These are phyloP conservation scores for Urtica urens DNA, from an alignment of 306 rosid genomes.

Conservation along the genomic window DNA sequence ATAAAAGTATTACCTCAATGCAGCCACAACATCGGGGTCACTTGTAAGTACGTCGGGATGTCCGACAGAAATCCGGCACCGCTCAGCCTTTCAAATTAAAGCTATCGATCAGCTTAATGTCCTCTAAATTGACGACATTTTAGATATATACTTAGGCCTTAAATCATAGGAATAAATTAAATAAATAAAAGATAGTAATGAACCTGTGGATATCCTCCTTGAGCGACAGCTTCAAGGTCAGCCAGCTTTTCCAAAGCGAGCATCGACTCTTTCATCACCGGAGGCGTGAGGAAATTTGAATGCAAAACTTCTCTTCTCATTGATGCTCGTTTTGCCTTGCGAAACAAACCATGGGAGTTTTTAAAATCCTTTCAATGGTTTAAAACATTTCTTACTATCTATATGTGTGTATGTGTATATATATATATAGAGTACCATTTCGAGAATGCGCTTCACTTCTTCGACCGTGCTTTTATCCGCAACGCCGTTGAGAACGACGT, in stretches of 20 bases:
- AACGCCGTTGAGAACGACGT: slow-evolving; percentile 48
- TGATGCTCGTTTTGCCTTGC: slow-evolving; percentile 72
- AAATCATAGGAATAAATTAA: not conserved
- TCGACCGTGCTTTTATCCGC: slow-evolving; percentile 52
- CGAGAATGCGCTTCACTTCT: slow-evolving; percentile 80
- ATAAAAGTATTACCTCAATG: slow-evolving; percentile 43
- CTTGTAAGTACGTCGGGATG: slow-evolving; percentile 61
- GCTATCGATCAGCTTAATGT: slow-evolving; percentile 7
- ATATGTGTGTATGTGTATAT: too few relatives aligned
- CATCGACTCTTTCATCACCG: slow-evolving; percentile 77
- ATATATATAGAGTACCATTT: slow-evolving; percentile 70
- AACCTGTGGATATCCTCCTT: slow-evolving; percentile 97
- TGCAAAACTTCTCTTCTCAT: slow-evolving; percentile 67
- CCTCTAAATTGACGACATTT: slow-evolving; percentile 2
- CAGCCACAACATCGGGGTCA: slow-evolving; percentile 78
- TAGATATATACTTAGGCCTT: not conserved
- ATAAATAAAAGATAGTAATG: slow-evolving; percentile 8
- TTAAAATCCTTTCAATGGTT: not conserved
- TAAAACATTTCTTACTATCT: slow-evolving; percentile 4
- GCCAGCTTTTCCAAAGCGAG: slow-evolving; percentile 59
- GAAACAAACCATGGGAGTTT: not conserved
- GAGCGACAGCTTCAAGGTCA: slow-evolving; percentile 61
- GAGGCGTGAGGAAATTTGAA: slow-evolving; percentile 80
- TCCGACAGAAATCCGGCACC: slow-evolving; percentile 83
- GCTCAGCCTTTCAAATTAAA: slow-evolving; percentile 62